phyloP scores from a whole-genome alignment of 176 grass and related monocot species.

The Calamus simplicifolius region DNA sequence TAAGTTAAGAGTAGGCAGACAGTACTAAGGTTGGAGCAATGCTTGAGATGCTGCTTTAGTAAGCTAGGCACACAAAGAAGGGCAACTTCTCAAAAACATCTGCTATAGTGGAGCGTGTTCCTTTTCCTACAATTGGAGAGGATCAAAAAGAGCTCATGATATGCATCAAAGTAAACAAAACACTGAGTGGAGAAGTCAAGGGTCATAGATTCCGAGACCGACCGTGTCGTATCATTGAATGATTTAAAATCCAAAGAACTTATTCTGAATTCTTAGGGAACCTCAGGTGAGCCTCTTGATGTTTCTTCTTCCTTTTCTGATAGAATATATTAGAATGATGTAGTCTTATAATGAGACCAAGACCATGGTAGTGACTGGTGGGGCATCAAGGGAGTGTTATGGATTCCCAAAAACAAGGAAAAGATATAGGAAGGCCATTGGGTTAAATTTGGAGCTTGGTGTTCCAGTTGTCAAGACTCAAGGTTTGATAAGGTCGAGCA shows the following conservation, averaged over 20 bases:
- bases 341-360: no score
- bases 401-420: no score
- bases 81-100: conserved; percentile 18
- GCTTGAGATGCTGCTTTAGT: conserved; percentile 3
- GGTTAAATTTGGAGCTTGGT: background rate
- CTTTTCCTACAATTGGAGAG: conserved; percentile 16
- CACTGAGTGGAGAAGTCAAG: conserved; percentile 37
- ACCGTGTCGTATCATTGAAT: conserved; percentile 2
- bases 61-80: conserved; percentile 2
- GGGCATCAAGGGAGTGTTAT: no score
- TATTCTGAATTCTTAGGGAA: no score
- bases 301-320: background rate
- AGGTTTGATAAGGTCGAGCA: background rate
- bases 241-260: background rate
- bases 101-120: conserved; percentile 13
- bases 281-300: no score
- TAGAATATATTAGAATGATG: no score
- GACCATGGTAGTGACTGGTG: no score
- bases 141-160: conserved; percentile 23
- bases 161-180: conserved; percentile 29
- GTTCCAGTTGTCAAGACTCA: background rate
- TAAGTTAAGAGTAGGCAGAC: conserved; percentile 1
- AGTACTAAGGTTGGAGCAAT: conserved; percentile 1
- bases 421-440: background rate
- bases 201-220: conserved; percentile 21